These are phyloP conservation scores for Magnusiomyces fungicola DNA, from an alignment of 1,139 yeast genomes.

Conservation along the genomic window DNA sequence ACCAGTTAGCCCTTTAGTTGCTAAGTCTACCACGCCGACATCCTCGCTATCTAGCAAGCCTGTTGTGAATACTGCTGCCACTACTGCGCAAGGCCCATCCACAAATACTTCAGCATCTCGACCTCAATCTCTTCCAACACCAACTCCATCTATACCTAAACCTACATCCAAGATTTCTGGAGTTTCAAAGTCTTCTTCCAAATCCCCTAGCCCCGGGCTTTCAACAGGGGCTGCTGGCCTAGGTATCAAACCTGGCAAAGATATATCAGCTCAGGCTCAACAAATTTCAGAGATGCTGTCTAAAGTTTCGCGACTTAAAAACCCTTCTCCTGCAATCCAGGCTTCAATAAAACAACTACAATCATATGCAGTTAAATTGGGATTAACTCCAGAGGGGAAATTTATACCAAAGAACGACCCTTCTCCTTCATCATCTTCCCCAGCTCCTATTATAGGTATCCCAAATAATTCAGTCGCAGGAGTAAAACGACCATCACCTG, in stretches of 20 bases:
- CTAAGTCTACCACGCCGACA: too few species aligned
- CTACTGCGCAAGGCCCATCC: not conserved
- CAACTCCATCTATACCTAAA: constrained; percentile 12
- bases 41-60: too few species aligned
- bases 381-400: constrained; percentile 7
- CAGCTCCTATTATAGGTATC: not conserved
- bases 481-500: not conserved
- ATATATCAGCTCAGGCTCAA: constrained; percentile 19
- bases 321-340: constrained; percentile 31
- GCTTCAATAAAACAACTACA: constrained; percentile 33
- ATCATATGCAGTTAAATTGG: constrained; percentile 28
- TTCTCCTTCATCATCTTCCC: not conserved
- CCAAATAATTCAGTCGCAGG: not conserved
- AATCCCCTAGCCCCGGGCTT: not conserved
- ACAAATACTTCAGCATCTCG: not conserved
- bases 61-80: too few species aligned
- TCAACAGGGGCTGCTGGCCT: constrained; percentile 6
- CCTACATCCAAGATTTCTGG: not conserved
- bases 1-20: too few species aligned
- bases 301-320: constrained; percentile 32
- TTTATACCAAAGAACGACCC: not conserved
- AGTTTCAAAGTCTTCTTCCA: not conserved
- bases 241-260: constrained; percentile 7
- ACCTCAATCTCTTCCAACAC: not conserved
- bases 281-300: constrained; percentile 32